A percentile compares a stretch with the other conserved stretches of the same genome.
Evolutionary conservation across 1,284 basidiomycete genomes (phyloP).

Genomic region (Ustilago loliicola): DNA sequence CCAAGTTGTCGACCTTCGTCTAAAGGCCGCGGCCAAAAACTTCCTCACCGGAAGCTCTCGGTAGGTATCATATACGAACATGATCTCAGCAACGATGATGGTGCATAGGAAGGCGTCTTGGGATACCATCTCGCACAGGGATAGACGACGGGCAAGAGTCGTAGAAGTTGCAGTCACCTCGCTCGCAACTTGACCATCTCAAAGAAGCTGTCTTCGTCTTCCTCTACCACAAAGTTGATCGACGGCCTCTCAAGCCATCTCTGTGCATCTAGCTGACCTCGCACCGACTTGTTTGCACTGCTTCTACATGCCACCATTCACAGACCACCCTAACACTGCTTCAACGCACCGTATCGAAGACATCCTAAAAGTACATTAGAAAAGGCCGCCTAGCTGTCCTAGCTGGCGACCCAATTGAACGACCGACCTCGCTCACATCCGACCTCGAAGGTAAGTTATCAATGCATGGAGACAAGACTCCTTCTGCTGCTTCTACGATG

Average conservation of each 20-base stretch:
- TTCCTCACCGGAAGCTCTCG: constrained; percentile 55
- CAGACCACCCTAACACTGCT: constrained; percentile 53
- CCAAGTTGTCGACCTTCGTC: constrained; percentile 53
- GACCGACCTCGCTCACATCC: constrained; percentile 22
- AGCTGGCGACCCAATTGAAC: constrained; percentile 58
- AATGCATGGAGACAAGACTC: neutral
- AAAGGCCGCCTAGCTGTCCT: constrained; percentile 54
- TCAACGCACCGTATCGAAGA: constrained; percentile 47
- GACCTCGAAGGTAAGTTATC: constrained; percentile 26
- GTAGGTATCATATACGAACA: constrained; percentile 13
- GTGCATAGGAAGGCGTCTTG: neutral
- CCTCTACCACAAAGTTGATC: neutral
- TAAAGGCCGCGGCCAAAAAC: constrained; percentile 59
- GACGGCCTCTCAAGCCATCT: neutral
- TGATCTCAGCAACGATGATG: neutral
- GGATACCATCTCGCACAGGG: neutral
- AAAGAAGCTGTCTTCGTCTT: neutral
- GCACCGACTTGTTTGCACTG: neutral
- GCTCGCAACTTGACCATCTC: neutral
- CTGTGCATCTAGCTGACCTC: constrained; percentile 7
- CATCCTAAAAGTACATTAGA: constrained; percentile 27
- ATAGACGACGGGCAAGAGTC: neutral
- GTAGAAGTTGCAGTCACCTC: neutral
- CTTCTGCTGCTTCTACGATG: neutral
- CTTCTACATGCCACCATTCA: neutral